Evolutionary conservation across 306 rosid genomes (phyloP).

Genomic region (Inga laurina): DNA sequence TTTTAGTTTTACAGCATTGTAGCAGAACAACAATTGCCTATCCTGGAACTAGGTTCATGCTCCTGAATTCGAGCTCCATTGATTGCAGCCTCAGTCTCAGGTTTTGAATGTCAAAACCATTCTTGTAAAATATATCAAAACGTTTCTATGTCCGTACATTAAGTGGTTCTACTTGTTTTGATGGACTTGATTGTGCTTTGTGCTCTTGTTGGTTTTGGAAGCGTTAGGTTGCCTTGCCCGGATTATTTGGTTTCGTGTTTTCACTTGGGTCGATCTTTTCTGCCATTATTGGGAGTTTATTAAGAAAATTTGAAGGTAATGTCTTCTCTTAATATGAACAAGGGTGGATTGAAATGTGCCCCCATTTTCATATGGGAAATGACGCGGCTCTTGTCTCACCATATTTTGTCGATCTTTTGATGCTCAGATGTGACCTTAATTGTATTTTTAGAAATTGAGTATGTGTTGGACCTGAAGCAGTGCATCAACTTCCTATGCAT

Average conservation of each 20-base stretch:
- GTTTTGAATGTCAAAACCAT: constrained; percentile 2
- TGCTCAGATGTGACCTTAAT: too few species aligned
- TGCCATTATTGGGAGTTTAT: background rate
- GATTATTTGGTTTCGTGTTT: background rate
- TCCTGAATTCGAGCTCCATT: constrained; percentile 11
- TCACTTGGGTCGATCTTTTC: background rate
- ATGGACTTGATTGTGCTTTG: background rate
- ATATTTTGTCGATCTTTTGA: too few species aligned
- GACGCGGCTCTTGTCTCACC: too few species aligned
- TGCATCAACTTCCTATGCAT: too few species aligned
- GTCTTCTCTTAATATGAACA: background rate
- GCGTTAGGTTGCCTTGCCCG: background rate
- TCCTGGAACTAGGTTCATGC: constrained; percentile 7
- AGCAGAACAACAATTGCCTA: background rate
- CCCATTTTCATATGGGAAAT: too few species aligned
- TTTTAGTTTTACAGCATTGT: background rate
- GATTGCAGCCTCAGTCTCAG: constrained; percentile 11
- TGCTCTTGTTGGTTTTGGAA: background rate
- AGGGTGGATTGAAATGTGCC: background rate
- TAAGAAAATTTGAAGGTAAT: background rate
- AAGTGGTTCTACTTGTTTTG: background rate
- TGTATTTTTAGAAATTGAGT: too few species aligned
- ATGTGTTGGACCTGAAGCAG: too few species aligned
- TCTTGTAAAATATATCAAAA: background rate
- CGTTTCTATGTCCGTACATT: background rate